A percentile compares a stretch with the other conserved stretches of the same genome.
Evolutionary conservation across 805 yeast genomes (phyloP).

Genomic region (Debaryomyces hansenii): DNA sequence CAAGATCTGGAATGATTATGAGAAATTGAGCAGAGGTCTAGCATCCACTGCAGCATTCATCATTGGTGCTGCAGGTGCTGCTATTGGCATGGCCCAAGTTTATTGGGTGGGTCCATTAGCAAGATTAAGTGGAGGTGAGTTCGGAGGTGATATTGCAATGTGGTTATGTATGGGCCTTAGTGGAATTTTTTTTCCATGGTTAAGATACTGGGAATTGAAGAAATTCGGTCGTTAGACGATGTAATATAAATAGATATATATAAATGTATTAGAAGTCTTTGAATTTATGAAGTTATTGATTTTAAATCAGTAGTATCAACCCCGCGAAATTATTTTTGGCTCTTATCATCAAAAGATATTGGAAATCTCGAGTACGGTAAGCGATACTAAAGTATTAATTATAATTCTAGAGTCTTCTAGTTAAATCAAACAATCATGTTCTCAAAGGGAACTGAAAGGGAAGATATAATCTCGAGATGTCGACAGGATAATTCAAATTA

Average conservation of each 20-base stretch:
- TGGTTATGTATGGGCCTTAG: conserved; percentile 76
- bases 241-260: background rate
- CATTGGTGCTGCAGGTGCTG: conserved; percentile 78
- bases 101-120: conserved; percentile 83
- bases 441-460: no score
- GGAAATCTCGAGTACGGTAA: no score
- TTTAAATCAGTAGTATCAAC: background rate
- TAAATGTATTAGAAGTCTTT: background rate
- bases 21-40: conserved; percentile 61
- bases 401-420: no score
- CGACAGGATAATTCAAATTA: background rate
- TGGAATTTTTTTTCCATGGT: conserved; percentile 59
- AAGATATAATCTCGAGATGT: no score
- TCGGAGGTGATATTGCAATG: conserved; percentile 81
- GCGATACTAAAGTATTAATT: no score
- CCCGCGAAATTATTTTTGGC: no score
- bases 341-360: no score
- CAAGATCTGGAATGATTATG: conserved; percentile 67
- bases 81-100: conserved; percentile 84
- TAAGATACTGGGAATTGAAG: conserved; percentile 66
- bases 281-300: background rate
- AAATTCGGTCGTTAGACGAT: conserved; percentile 30
- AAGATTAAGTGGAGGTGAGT: conserved; percentile 53
- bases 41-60: conserved; percentile 70
- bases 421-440: no score